A percentile compares a stretch with the other conserved stretches of the same genome.
Evolutionary conservation across 345 rosid genomes (phyloP).

Genomic region (Lepidium aucheri): DNA sequence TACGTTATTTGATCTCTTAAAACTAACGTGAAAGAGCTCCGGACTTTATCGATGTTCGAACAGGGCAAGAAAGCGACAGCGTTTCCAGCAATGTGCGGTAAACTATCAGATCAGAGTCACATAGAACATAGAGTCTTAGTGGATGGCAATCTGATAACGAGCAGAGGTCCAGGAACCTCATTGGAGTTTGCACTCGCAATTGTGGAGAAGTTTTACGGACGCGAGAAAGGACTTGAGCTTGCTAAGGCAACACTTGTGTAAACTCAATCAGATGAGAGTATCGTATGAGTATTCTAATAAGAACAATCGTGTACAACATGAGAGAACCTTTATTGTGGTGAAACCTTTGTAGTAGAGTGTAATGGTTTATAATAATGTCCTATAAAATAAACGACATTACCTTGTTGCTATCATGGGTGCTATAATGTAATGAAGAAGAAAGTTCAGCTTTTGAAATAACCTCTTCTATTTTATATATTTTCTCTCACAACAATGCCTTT

Average conservation of each 20-base stretch:
- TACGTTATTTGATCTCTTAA: not conserved
- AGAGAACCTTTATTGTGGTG: not conserved
- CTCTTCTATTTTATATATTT: too few species aligned
- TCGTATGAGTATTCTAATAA: constrained; percentile 6
- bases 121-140: constrained; percentile 70
- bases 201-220: constrained; percentile 74
- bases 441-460: too few species aligned
- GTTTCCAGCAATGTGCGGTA: constrained; percentile 73
- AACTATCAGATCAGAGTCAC: constrained; percentile 69
- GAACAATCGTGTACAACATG: not conserved
- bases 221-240: constrained; percentile 59
- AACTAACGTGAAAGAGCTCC: not conserved
- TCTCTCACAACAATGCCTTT: too few species aligned
- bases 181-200: constrained; percentile 77
- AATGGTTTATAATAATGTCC: constrained; percentile 10
- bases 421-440: too few species aligned
- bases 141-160: constrained; percentile 87
- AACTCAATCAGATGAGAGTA: constrained; percentile 6
- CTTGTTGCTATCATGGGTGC: not conserved
- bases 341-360: not conserved
- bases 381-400: constrained; percentile 13
- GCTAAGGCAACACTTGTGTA: constrained; percentile 57
- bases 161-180: constrained; percentile 92
- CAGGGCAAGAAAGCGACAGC: constrained; percentile 96
- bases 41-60: not conserved